Percentiles rank a stretch among this genome's conserved stretches.
Conservation (phyloP, 805 yeast genomes). For the Brettanomyces custersianus region DNA sequence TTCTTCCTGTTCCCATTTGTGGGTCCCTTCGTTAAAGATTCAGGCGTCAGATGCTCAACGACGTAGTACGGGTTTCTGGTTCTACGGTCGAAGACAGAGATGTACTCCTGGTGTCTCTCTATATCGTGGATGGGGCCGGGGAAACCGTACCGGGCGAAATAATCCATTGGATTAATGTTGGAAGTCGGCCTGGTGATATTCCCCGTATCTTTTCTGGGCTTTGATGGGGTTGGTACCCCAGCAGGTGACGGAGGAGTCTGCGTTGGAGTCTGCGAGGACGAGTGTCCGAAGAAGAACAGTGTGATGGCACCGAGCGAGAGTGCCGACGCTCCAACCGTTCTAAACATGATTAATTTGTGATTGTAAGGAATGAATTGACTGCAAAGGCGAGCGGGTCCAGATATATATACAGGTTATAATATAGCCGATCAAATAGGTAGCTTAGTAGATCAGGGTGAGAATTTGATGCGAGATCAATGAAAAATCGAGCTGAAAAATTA, state of each 20-base stretch:
- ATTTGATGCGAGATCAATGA: too few relatives aligned
- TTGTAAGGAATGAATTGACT: too few relatives aligned
- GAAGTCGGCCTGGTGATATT: conserved; percentile 16
- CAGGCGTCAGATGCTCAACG: conserved; percentile 77
- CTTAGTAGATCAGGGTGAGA: too few relatives aligned
- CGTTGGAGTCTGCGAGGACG: conserved; percentile 12
- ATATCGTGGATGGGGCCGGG: conserved; percentile 94
- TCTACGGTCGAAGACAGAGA: conserved; percentile 79
- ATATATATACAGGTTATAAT: too few relatives aligned
- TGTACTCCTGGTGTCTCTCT: conserved; percentile 62
- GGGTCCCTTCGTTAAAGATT: conserved; percentile 42
- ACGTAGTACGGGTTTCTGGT: conserved; percentile 81
- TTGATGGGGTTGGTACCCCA: conserved; percentile 5
- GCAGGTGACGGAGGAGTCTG: conserved; percentile 8
- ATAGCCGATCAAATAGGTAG: too few relatives aligned
- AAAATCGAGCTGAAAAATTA: too few relatives aligned
- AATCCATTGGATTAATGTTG: conserved; percentile 61
- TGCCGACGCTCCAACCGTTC: conserved; percentile 9
- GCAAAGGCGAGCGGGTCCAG: too few relatives aligned
- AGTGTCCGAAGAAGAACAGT: conserved; percentile 23
- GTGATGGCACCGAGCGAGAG: conserved; percentile 16
- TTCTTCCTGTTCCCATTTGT: conserved; percentile 65
- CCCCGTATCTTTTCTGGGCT: conserved; percentile 5
- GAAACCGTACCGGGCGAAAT: conserved; percentile 76
- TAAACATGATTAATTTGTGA: too few relatives aligned